These are phyloP conservation scores for Alternaria sp. DNA, from an alignment of 2,329 filamentous ascomycete species.

Conservation along the genomic window DNA sequence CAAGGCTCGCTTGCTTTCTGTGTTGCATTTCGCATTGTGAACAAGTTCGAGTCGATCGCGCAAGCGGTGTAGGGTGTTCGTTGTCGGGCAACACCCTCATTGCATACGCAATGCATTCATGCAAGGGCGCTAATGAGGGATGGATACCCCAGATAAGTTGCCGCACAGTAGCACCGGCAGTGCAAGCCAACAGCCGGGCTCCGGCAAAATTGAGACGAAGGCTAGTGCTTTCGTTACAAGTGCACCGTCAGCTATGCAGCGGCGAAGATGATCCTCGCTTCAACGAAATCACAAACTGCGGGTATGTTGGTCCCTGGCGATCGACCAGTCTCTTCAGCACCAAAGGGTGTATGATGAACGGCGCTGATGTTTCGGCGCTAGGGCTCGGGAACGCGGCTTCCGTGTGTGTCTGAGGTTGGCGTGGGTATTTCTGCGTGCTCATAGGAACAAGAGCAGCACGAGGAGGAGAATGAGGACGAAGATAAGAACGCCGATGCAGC, in stretches of 20 bases:
- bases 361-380: background rate
- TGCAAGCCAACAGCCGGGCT: constrained; percentile 6
- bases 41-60: background rate
- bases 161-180: constrained; percentile 16
- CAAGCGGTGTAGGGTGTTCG: background rate
- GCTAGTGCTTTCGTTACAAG: constrained; percentile 5
- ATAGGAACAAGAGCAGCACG: constrained; percentile 74
- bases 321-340: background rate
- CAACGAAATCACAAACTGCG: background rate
- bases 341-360: constrained; percentile 1
- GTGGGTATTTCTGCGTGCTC: constrained; percentile 39
- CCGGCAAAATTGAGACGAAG: background rate
- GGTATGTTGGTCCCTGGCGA: background rate
- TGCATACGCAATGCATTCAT: constrained; percentile 16
- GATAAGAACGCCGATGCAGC: constrained; percentile 88
- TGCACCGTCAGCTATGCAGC: constrained; percentile 5
- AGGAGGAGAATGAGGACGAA: constrained; percentile 86
- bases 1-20: background rate
- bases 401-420: background rate
- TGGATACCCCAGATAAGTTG: constrained; percentile 19
- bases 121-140: constrained; percentile 20
- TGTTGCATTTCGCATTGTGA: background rate
- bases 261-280: background rate
- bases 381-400: background rate
- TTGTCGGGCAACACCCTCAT: background rate